Evolutionary conservation across 495 filamentous ascomycete genomes (phyloP), one percentile per base, ranked within the genome.

Genomic region (Diplogelasinospora grovesii): DNA sequence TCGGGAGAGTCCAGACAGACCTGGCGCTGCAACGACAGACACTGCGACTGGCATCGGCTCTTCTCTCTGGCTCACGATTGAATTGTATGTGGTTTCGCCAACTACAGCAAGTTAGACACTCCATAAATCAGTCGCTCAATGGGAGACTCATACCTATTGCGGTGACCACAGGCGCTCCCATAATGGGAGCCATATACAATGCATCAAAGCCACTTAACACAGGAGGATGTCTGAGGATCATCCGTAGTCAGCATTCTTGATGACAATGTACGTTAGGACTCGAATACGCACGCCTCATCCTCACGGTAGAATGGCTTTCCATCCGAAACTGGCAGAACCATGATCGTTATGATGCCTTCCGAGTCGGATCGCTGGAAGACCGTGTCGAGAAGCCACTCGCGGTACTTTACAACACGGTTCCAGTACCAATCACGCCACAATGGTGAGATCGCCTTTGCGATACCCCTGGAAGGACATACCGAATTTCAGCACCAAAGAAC

Each of bases 11-110:
- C n/a, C n/a, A n/a, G n/a, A n/a, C n/a, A n/a, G n/a, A n/a, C 38
- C 38, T 41, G 39, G 28, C 5, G 39, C 16, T 33, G 28, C 39
- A 22, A 41, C 25, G 13, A 41, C 27, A 32, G 39, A 41, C 3
- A 32, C 39, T 9, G 19, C 39, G 29, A 43, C 22, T 10, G 40
- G 40, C 7, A 43, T 22, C 4, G 40, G 40, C 22, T 35, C 40
- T 22, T 34, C 20, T 11, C 40, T 8, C 22, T 27, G 7, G 5
- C 11, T 35, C 6, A 36, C 14, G 21, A 10, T 11, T 4, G 31
- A 35, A 6, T 23, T n/a, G 21, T 35, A 28, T 24, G 19, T 14
- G n/a, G 36, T 43, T 9, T 35, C 40, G 10, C 31, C 30, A 7
- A 43, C 40, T 43, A 19, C n/a, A n/a, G n/a, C n/a, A 33, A 31